Evolutionary conservation across 225 moss, liverwort and hornwort species (phyloP), one percentile per base, ranked within the genome.

Genomic region (Straminergon stramineum): DNA sequence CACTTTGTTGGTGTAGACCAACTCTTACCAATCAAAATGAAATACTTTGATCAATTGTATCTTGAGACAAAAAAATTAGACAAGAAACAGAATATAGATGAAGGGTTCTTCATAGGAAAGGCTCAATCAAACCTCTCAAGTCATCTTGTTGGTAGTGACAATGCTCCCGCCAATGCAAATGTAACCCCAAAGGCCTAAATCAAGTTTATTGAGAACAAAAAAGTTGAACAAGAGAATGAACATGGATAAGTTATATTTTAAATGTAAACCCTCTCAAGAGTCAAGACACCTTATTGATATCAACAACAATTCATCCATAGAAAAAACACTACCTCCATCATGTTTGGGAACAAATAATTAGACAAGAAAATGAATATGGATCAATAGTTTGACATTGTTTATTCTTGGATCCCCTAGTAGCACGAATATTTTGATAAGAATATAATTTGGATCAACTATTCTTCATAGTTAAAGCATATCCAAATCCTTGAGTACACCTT

Each of bases 31-130:
- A 52, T 76, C 8, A 34, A 76, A 76, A 52, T 34, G 34, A 3
- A 53, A 5, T 13, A 8, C 6, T 32, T 48, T 48, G 48, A 48
- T 48, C 12, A 76, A 52, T 76, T 18, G 34, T 76, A 21, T 76
- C 34, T 32, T 34, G 2, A 8, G 7, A 52, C 4, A 20, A 52
- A 5, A 51, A 52, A 52, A 32, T 21, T 52, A 3, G 6, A 32
- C 11, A 51, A 52, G 12, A 52, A 52, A 20, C 34, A 52, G 2
- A 32, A 52, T 21, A 21, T 13, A 19, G 12, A 51, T 32, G 21
- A 52, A 51, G 19, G 51, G 0, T 52, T 17, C 3, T 0, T 2
- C 0, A 51, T 41, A 1, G 32, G 12, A 20, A 32, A 7, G 13
- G 11, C 4, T 75, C 4, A 51, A 11, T 75, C 12, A 18, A 31